These are phyloP conservation scores for Kockiozyma suomiensis DNA, from an alignment of 805 yeast species.

Conservation along the genomic window DNA sequence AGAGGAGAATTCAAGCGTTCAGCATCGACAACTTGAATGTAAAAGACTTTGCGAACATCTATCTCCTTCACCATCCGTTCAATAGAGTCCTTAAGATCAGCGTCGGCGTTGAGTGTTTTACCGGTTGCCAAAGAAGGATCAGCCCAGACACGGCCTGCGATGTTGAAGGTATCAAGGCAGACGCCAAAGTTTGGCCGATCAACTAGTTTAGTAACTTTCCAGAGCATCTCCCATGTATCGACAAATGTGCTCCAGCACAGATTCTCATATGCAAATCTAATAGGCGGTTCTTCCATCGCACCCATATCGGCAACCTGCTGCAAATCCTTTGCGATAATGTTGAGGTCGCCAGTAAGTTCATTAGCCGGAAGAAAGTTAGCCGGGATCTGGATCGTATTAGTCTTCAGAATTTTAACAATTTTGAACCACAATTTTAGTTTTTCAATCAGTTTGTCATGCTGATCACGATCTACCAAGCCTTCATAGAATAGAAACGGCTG, in stretches of 20 bases:
- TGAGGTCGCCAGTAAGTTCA: constrained; percentile 19
- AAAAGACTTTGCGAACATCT: constrained; percentile 36
- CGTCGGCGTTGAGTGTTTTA: constrained; percentile 18
- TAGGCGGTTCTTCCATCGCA: constrained; percentile 15
- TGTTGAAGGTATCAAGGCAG: constrained; percentile 42
- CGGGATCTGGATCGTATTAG: constrained; percentile 26
- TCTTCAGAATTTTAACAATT: constrained; percentile 13
- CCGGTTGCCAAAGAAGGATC: constrained; percentile 20
- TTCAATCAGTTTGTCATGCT: constrained; percentile 6
- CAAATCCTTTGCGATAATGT: constrained; percentile 20
- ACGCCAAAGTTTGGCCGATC: constrained; percentile 39
- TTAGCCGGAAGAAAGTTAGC: constrained; percentile 5
- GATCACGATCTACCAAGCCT: constrained; percentile 10
- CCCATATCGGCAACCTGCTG: constrained; percentile 25
- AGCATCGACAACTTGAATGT: constrained; percentile 41
- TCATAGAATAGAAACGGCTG: constrained; percentile 21
- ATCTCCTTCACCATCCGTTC: constrained; percentile 19
- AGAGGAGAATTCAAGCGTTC: constrained; percentile 16
- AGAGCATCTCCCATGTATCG: constrained; percentile 33
- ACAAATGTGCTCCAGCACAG: constrained; percentile 40
- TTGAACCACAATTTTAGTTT: constrained; percentile 23
- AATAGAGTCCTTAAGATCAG: constrained; percentile 10
- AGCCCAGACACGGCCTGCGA: constrained; percentile 34
- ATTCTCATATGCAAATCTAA: constrained; percentile 41
- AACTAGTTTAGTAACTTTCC: constrained; percentile 35